Evolutionary conservation across 176 grass and related monocot genomes (phyloP).

Genomic region (Ananas comosus): DNA sequence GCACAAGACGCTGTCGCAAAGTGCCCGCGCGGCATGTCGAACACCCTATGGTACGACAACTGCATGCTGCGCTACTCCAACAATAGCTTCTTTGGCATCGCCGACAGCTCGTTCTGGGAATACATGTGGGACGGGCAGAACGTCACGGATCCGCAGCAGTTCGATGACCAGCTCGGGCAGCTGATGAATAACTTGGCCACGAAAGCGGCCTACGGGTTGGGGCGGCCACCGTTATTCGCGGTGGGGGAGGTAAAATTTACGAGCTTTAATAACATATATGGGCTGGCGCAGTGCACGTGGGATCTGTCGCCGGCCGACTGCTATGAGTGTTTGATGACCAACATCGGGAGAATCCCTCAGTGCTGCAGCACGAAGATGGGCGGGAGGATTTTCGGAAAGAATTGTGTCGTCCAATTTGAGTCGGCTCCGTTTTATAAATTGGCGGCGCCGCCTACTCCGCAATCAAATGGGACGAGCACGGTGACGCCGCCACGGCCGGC

Average conservation of each 20-base stretch:
- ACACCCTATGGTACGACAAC: conserved; percentile 10
- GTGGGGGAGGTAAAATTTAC: too few species aligned
- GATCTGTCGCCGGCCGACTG: conserved; percentile 5
- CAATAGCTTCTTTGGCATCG: conserved; percentile 26
- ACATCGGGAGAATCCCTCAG: background rate
- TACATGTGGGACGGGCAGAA: background rate
- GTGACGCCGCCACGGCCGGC: too few species aligned
- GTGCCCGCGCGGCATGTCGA: conserved; percentile 13
- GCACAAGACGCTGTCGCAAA: background rate
- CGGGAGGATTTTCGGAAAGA: conserved; percentile 13
- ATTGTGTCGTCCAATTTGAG: conserved; percentile 22
- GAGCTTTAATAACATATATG: conserved; percentile 3
- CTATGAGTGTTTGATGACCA: background rate
- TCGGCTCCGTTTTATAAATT: conserved; percentile 14
- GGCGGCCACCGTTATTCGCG: background rate
- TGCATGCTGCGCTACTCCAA: conserved; percentile 38
- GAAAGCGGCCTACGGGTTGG: background rate
- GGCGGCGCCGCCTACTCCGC: too few species aligned
- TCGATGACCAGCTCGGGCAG: background rate
- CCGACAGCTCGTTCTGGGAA: accelerated
- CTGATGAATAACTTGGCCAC: background rate
- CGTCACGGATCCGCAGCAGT: conserved; percentile 10
- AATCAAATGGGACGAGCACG: too few species aligned
- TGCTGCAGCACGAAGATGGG: background rate
- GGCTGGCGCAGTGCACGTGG: conserved; percentile 14